These are phyloP conservation scores for Pyrenula aspistea DNA, from an alignment of 495 filamentous ascomycete genomes.

Conservation along the genomic window DNA sequence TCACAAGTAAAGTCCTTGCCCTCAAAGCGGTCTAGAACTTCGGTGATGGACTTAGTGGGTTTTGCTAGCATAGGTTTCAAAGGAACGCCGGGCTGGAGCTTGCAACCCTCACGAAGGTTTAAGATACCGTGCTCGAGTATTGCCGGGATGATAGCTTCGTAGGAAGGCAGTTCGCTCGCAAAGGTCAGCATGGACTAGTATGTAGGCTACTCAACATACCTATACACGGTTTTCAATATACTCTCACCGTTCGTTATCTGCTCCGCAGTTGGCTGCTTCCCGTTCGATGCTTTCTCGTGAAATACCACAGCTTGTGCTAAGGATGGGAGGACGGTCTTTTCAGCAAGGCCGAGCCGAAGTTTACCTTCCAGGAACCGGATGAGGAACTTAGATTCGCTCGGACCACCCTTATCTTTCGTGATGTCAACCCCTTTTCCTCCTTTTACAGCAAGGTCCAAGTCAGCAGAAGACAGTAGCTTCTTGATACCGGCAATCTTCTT, in stretches of 20 bases:
- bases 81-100: slow-evolving; percentile 84
- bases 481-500: slow-evolving; percentile 92
- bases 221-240: slow-evolving; percentile 83
- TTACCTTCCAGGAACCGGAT: slow-evolving; percentile 92
- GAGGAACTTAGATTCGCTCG: slow-evolving; percentile 89
- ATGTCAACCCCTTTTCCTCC: slow-evolving; percentile 64
- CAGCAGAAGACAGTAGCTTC: slow-evolving; percentile 80
- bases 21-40: slow-evolving; percentile 95
- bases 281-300: slow-evolving; percentile 61
- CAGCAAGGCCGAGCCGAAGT: slow-evolving; percentile 77
- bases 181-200: not conserved
- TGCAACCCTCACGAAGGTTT: slow-evolving; percentile 72
- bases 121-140: slow-evolving; percentile 79
- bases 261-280: slow-evolving; percentile 55
- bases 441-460: slow-evolving; percentile 56
- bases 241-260: slow-evolving; percentile 73
- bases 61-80: slow-evolving; percentile 98
- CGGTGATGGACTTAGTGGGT: slow-evolving; percentile 96
- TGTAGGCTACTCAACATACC: slow-evolving; percentile 27
- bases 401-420: slow-evolving; percentile 81
- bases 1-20: slow-evolving; percentile 93
- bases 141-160: slow-evolving; percentile 86
- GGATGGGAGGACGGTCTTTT: slow-evolving; percentile 80
- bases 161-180: slow-evolving; percentile 74
- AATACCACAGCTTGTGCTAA: slow-evolving; percentile 77